Conservation (phyloP, 2,329 filamentous ascomycete genomes). For the Colletotrichum sp. region DNA sequence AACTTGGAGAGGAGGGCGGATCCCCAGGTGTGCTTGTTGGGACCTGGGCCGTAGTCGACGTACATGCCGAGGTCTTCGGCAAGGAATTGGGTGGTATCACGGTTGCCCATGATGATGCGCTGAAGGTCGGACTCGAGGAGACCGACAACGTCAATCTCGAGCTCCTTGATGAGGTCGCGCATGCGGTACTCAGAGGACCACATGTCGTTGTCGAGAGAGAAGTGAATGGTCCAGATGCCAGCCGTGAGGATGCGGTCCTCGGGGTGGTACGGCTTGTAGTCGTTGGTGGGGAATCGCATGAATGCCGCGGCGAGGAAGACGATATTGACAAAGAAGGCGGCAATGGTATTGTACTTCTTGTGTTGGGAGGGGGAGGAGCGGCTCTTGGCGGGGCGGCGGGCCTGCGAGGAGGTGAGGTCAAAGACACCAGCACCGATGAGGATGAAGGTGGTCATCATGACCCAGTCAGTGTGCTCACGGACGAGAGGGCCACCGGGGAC, state of each 20-base stretch:
- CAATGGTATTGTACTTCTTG: conserved; percentile 57
- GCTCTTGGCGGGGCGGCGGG: conserved; percentile 42
- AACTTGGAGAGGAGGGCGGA: conserved; percentile 93
- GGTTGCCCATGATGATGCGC: conserved; percentile 99
- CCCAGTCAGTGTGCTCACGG: conserved; percentile 93
- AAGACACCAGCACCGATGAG: conserved; percentile 86
- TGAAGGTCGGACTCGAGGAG: conserved; percentile 92
- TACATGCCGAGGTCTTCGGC: conserved; percentile 99
- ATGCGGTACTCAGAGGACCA: conserved; percentile 96
- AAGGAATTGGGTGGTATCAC: conserved; percentile 92
- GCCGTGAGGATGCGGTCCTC: conserved; percentile 89
- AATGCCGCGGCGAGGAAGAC: conserved; percentile 83
- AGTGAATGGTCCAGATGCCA: conserved; percentile 99
- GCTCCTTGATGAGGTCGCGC: conserved; percentile 86
- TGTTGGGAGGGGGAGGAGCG: conserved; percentile 44
- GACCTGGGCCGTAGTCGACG: conserved; percentile 94
- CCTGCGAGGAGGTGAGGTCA: conserved; percentile 63
- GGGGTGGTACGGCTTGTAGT: conserved; percentile 89
- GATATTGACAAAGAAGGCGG: conserved; percentile 78
- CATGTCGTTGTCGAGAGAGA: conserved; percentile 98
- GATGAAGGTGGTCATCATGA: conserved; percentile 88
- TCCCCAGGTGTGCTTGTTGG: conserved; percentile 99
- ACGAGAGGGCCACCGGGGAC: conserved; percentile 93
- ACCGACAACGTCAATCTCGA: conserved; percentile 98
- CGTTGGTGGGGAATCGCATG: conserved; percentile 88